Evolutionary conservation across 345 rosid genomes (phyloP).

Genomic region (Sisymbrium altissimum): DNA sequence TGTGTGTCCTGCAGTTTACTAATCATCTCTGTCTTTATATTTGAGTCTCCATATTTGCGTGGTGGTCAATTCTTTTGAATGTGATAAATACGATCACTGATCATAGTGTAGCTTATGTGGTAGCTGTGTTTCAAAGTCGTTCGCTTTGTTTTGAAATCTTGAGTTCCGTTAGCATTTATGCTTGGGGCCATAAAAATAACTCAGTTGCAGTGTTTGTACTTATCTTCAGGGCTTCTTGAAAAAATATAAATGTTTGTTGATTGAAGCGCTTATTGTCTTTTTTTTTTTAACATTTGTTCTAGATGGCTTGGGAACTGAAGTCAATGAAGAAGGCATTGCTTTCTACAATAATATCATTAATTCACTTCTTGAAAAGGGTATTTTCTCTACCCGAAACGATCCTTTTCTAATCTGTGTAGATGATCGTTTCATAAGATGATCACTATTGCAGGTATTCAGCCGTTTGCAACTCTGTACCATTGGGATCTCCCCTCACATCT

Average conservation of each 20-base stretch:
- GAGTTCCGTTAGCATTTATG: slow-evolving; percentile 13
- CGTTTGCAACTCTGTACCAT: slow-evolving; percentile 73
- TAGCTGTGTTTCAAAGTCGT: background rate
- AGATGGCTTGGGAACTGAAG: slow-evolving; percentile 72
- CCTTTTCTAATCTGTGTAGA: slow-evolving; percentile 18
- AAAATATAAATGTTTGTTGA: background rate
- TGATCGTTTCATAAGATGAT: slow-evolving; percentile 8
- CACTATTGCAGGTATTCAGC: slow-evolving; percentile 56
- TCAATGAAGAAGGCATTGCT: slow-evolving; percentile 56
- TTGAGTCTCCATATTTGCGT: background rate
- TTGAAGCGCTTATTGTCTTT: background rate
- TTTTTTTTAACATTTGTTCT: slow-evolving; percentile 7
- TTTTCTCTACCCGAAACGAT: slow-evolving; percentile 6
- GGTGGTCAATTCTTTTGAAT: background rate
- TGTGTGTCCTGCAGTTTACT: background rate
- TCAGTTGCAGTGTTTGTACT: background rate
- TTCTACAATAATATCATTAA: slow-evolving; percentile 65
- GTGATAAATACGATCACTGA: background rate
- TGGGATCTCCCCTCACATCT: slow-evolving; percentile 94
- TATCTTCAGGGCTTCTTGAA: background rate
- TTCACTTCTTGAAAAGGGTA: slow-evolving; percentile 68
- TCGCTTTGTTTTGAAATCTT: background rate
- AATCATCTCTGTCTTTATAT: background rate
- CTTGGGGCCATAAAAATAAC: background rate
- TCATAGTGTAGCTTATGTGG: background rate